Conservation (phyloP, 371 early-diverging fungal genomes). For the Mortierella sp. region DNA sequence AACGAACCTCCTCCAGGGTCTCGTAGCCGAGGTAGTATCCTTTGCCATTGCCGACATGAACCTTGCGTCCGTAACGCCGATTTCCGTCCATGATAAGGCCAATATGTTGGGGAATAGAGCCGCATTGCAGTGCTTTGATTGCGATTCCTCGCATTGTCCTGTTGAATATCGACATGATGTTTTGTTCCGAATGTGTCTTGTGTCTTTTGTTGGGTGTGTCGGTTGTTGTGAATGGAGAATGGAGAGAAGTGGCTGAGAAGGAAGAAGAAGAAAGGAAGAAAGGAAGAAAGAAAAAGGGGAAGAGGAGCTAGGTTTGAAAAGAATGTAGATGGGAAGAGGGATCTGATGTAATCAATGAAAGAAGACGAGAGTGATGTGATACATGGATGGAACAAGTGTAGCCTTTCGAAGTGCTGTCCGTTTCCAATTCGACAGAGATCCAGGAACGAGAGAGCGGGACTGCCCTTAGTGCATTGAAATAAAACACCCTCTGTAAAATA, state of each 20-base stretch:
- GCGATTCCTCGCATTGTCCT: slow-evolving; percentile 37
- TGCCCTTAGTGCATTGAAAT: too few relatives aligned
- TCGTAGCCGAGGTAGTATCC: slow-evolving; percentile 93
- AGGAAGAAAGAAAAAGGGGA: neutral
- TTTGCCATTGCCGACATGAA: slow-evolving; percentile 64
- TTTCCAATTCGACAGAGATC: neutral
- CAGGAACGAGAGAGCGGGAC: too few relatives aligned
- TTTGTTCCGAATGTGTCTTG: too few relatives aligned
- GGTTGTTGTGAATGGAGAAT: neutral
- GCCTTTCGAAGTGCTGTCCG: neutral
- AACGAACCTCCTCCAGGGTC: slow-evolving; percentile 78
- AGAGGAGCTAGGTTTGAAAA: neutral
- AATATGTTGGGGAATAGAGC: slow-evolving; percentile 94
- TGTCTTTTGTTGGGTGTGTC: neutral
- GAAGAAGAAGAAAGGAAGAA: neutral
- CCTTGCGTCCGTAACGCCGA: slow-evolving; percentile 89
- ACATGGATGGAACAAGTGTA: too few relatives aligned
- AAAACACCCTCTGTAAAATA: too few relatives aligned
- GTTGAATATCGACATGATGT: slow-evolving; percentile 17
- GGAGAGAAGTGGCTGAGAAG: neutral
- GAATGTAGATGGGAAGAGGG: neutral
- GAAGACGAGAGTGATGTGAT: neutral
- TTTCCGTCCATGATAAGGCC: slow-evolving; percentile 99
- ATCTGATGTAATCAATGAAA: neutral
- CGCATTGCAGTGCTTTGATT: slow-evolving; percentile 71